These are phyloP conservation scores for Coemansia sp. DNA, from an alignment of 192 early-diverging fungal genomes.

Conservation along the genomic window DNA sequence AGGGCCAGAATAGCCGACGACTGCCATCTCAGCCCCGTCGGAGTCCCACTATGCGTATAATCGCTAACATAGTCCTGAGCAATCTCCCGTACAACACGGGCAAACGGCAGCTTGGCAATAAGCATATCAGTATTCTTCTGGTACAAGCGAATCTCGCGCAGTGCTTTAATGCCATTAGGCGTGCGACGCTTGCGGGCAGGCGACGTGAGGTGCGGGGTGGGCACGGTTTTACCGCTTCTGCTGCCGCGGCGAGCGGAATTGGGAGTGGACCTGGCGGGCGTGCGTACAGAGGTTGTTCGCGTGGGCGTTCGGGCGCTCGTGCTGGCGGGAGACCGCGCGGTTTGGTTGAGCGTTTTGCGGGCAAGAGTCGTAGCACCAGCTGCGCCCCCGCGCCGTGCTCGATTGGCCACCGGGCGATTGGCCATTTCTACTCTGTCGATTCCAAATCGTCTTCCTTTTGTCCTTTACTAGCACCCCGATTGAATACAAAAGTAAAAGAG, in stretches of 20 bases:
- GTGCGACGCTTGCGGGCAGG: slow-evolving; percentile 31
- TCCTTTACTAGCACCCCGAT: too few relatives aligned
- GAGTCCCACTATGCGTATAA: slow-evolving; percentile 34
- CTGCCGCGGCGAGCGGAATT: slow-evolving; percentile 4
- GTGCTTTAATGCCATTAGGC: slow-evolving; percentile 68
- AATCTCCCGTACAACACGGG: slow-evolving; percentile 74
- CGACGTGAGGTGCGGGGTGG: slow-evolving; percentile 5
- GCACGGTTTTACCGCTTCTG: slow-evolving; percentile 35
- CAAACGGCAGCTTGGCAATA: slow-evolving; percentile 84
- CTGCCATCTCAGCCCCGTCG: slow-evolving; percentile 69
- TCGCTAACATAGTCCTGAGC: slow-evolving; percentile 55
- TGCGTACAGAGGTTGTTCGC: not conserved
- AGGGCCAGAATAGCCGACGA: slow-evolving; percentile 72
- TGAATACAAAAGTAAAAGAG: not conserved
- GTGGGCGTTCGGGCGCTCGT: slow-evolving; percentile 10
- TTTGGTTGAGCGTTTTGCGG: slow-evolving; percentile 27
- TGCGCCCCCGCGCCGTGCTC: slow-evolving; percentile 32
- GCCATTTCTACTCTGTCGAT: slow-evolving; percentile 18
- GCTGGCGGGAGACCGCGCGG: slow-evolving; percentile 8
- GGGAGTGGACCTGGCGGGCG: not conserved
- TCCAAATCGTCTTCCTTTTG: not conserved
- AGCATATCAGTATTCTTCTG: slow-evolving; percentile 81
- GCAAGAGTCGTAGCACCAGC: slow-evolving; percentile 17
- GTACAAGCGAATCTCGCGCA: slow-evolving; percentile 82
- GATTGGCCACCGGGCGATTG: slow-evolving; percentile 12